Evolutionary conservation across 306 rosid species (phyloP).

Genomic region (Trichosanthes cucumerina): DNA sequence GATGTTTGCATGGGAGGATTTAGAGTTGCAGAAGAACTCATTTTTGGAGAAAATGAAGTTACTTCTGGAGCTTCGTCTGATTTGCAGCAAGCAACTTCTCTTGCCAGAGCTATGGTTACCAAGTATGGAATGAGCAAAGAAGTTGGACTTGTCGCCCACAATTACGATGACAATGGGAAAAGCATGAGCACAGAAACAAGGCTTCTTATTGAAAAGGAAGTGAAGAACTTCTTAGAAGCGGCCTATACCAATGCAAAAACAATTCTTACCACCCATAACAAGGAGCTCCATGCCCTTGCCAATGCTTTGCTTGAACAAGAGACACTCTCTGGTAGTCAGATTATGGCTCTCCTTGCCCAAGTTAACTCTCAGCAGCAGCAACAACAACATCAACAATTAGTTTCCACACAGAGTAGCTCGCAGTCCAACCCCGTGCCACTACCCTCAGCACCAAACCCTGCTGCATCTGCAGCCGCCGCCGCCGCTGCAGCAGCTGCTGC

Average conservation of each 20-base stretch:
- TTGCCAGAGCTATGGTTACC: slow-evolving; percentile 84
- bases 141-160: slow-evolving; percentile 66
- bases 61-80: slow-evolving; percentile 73
- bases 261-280: slow-evolving; percentile 58
- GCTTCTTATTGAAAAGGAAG: slow-evolving; percentile 81
- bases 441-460: slow-evolving; percentile 51
- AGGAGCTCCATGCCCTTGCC: slow-evolving; percentile 86
- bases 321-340: slow-evolving; percentile 71
- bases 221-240: slow-evolving; percentile 46
- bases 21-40: slow-evolving; percentile 88
- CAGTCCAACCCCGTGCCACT: slow-evolving; percentile 40
- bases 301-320: slow-evolving; percentile 65
- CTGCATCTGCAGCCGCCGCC: slow-evolving; percentile 58
- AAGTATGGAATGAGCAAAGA: slow-evolving; percentile 79
- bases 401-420: slow-evolving; percentile 40
- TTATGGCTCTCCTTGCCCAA: slow-evolving; percentile 45
- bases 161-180: slow-evolving; percentile 64
- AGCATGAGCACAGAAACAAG: slow-evolving; percentile 95
- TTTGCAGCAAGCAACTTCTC: slow-evolving; percentile 55
- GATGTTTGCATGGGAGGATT: slow-evolving; percentile 88
- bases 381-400: slow-evolving; percentile 23
- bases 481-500: slow-evolving; percentile 55
- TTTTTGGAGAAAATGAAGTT: slow-evolving; percentile 81
- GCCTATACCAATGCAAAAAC: slow-evolving; percentile 81
- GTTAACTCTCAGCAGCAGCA: slow-evolving; percentile 37